Evolutionary conservation across 768 basidiomycete species (phyloP).

Genomic region (Neoboletus subvelutipes): DNA sequence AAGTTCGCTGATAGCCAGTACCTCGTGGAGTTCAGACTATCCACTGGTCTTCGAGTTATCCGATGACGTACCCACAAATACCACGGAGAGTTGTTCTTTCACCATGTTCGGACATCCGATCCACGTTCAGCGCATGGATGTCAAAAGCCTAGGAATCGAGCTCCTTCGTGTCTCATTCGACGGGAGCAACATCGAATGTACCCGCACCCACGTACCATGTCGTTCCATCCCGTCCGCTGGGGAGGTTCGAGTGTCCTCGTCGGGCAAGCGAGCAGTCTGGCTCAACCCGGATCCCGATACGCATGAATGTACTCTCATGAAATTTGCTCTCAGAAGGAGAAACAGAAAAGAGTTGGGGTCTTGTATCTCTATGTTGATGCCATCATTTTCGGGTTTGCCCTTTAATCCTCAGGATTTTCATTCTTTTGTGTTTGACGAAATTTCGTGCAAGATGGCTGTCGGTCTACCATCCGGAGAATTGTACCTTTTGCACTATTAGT

Average conservation of each 20-base stretch:
- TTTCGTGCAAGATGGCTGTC: slow-evolving; percentile 49
- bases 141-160: neutral
- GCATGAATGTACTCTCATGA: slow-evolving; percentile 50
- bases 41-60: slow-evolving; percentile 12
- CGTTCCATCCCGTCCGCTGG: slow-evolving; percentile 10
- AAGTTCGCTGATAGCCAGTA: slow-evolving; percentile 7
- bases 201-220: slow-evolving; percentile 4
- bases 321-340: slow-evolving; percentile 38
- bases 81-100: slow-evolving; percentile 9
- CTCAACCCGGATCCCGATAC: slow-evolving; percentile 8
- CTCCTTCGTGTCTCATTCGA: slow-evolving; percentile 16
- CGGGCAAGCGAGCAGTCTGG: slow-evolving; percentile 24
- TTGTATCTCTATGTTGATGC: slow-evolving; percentile 38
- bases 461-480: slow-evolving; percentile 54
- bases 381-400: slow-evolving; percentile 48
- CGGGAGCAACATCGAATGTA: slow-evolving; percentile 2
- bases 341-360: slow-evolving; percentile 5
- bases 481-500: slow-evolving; percentile 42
- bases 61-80: slow-evolving; percentile 8
- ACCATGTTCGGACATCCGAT: slow-evolving; percentile 14
- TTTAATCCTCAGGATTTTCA: slow-evolving; percentile 47
- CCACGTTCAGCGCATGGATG: neutral
- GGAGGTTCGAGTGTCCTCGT: slow-evolving; percentile 18
- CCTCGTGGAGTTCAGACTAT: slow-evolving; percentile 16
- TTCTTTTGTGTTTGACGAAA: slow-evolving; percentile 55